A percentile compares a stretch with the other conserved stretches of the same genome.
Conservation (phyloP, 495 filamentous ascomycete genomes). For the Hypomontagnella monticulosa region DNA sequence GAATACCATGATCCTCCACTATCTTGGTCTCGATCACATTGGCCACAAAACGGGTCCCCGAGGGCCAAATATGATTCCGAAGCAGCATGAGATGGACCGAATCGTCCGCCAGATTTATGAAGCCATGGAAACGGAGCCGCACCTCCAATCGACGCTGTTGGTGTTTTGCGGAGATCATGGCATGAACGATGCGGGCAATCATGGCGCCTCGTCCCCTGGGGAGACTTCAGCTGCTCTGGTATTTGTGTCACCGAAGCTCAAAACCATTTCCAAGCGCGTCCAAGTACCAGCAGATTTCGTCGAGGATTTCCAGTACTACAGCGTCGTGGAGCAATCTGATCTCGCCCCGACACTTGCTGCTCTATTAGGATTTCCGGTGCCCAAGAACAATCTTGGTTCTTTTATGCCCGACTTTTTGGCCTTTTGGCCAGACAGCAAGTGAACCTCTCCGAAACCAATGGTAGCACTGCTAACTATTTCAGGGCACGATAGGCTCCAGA, state of each 20-base stretch:
- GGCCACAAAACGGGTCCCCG: conserved; percentile 94
- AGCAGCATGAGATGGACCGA: conserved; percentile 93
- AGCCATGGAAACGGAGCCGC: conserved; percentile 72
- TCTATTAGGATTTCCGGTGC: conserved; percentile 85
- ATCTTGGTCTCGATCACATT: conserved; percentile 96
- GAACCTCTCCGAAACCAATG: conserved; percentile 15
- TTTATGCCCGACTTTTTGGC: conserved; percentile 81
- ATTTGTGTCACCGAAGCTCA: conserved; percentile 89
- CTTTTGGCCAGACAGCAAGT: conserved; percentile 74
- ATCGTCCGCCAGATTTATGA: conserved; percentile 80
- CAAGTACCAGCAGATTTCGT: conserved; percentile 54
- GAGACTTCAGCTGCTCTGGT: conserved; percentile 93
- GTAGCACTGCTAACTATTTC: conserved; percentile 24
- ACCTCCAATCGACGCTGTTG: conserved; percentile 81
- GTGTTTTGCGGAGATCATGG: conserved; percentile 94
- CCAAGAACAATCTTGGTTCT: conserved; percentile 90
- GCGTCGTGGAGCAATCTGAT: conserved; percentile 88
- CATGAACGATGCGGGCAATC: conserved; percentile 99
- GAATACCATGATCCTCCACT: conserved; percentile 94
- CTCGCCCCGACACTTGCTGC: conserved; percentile 89
- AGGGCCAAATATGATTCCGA: conserved; percentile 89
- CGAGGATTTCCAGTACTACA: conserved; percentile 82
- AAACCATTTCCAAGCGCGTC: conserved; percentile 59
- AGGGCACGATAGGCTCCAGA: conserved; percentile 66
- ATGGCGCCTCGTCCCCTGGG: conserved; percentile 89